Conservation (phyloP, 257 asterid genomes). For the Henckelia pumila region DNA sequence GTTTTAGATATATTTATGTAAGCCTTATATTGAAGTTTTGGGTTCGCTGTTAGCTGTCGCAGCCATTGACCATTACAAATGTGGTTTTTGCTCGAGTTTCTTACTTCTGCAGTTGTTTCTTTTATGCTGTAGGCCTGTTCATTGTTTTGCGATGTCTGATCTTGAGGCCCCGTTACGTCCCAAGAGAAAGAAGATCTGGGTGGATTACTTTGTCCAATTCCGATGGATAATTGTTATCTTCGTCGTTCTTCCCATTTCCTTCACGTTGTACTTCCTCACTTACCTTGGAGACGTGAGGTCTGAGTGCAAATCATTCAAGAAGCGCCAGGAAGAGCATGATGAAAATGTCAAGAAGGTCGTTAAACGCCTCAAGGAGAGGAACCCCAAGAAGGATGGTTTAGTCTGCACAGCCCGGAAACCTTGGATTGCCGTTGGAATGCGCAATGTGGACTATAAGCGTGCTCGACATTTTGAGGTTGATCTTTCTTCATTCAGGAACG, state of each 20-base stretch:
- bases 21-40: not conserved
- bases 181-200: constrained; percentile 81
- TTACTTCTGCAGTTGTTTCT: constrained; percentile 12
- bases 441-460: constrained; percentile 88
- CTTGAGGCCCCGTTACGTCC: constrained; percentile 93
- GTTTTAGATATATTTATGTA: no score
- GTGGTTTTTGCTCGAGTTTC: constrained; percentile 6
- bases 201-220: constrained; percentile 77
- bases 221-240: constrained; percentile 92
- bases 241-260: constrained; percentile 80
- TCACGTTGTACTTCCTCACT: constrained; percentile 63
- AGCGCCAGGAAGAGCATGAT: constrained; percentile 48
- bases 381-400: constrained; percentile 52
- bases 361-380: constrained; percentile 49
- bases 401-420: constrained; percentile 95
- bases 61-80: not conserved
- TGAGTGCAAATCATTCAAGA: constrained; percentile 69
- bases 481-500: constrained; percentile 78
- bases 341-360: constrained; percentile 43
- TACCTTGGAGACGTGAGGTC: constrained; percentile 81
- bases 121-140: constrained; percentile 31
- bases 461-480: constrained; percentile 95
- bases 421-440: constrained; percentile 85
- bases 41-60: not conserved
- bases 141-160: constrained; percentile 56